These are phyloP conservation scores for Fusarium coicis DNA, from an alignment of 2,329 filamentous ascomycete species.

Conservation along the genomic window DNA sequence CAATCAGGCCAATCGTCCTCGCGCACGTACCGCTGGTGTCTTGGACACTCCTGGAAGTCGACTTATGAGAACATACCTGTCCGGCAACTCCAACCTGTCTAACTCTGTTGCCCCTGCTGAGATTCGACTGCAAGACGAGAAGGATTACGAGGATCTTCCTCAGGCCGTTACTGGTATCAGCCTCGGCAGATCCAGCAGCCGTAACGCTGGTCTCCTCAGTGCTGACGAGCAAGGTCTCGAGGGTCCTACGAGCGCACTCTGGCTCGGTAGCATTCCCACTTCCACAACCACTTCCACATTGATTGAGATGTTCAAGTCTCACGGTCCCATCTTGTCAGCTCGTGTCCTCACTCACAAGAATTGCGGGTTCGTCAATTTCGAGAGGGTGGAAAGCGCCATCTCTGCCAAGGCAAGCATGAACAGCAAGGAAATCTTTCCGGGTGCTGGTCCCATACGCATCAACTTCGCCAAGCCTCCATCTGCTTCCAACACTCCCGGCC, in stretches of 20 bases:
- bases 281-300: constrained; percentile 96
- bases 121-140: constrained; percentile 77
- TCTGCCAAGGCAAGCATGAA: constrained; percentile 89
- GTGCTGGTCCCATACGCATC: constrained; percentile 92
- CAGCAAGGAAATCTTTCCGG: constrained; percentile 97
- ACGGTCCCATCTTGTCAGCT: constrained; percentile 89
- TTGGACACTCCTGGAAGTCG: constrained; percentile 80
- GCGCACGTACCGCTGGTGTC: constrained; percentile 91
- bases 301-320: constrained; percentile 94
- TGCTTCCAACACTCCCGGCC: constrained; percentile 86
- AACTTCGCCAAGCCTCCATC: constrained; percentile 98
- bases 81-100: constrained; percentile 75
- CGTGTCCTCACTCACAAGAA: constrained; percentile 98
- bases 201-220: constrained; percentile 74
- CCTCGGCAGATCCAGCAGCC: constrained; percentile 72
- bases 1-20: constrained; percentile 83
- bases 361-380: constrained; percentile 98
- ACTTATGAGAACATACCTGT: constrained; percentile 77
- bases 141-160: constrained; percentile 82
- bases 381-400: constrained; percentile 89
- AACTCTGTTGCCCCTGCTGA: constrained; percentile 81
- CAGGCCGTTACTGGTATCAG: constrained; percentile 86
- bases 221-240: constrained; percentile 84
- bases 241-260: constrained; percentile 90
- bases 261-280: constrained; percentile 97